These are phyloP conservation scores for Colletotrichum gloeosporioides DNA, from an alignment of 2,329 filamentous ascomycete genomes.

Conservation along the genomic window DNA sequence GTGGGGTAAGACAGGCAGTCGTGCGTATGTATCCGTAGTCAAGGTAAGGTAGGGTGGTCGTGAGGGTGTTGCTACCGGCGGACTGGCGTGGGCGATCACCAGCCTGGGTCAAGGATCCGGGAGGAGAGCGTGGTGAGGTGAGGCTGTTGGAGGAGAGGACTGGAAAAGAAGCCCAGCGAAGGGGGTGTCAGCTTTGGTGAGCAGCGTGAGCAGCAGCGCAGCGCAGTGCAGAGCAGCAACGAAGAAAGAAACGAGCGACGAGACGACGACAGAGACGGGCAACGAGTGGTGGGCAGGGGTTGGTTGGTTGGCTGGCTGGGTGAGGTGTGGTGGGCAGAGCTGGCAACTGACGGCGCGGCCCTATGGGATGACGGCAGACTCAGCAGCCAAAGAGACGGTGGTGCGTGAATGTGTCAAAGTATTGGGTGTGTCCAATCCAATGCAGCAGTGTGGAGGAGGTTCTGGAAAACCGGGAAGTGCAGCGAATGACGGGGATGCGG, in stretches of 20 bases:
- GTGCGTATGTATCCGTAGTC: neutral
- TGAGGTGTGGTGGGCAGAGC: neutral
- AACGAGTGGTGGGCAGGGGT: neutral
- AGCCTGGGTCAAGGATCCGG: conserved; percentile 20
- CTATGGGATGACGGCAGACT: conserved; percentile 22
- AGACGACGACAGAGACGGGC: neutral
- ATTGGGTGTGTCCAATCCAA: neutral
- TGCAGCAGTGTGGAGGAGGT: conserved; percentile 11
- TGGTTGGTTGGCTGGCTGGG: neutral
- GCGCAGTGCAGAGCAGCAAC: neutral
- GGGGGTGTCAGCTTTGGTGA: conserved; percentile 20
- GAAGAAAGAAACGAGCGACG: neutral
- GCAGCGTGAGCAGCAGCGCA: neutral
- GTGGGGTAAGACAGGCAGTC: neutral
- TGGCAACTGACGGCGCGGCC: conserved; percentile 7
- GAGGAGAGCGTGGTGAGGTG: neutral
- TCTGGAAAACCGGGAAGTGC: conserved; percentile 14
- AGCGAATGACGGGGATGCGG: conserved; percentile 13
- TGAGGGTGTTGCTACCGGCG: neutral
- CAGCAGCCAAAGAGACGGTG: neutral
- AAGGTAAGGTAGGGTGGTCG: neutral
- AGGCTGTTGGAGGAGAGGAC: conserved; percentile 20
- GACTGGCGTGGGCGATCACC: conserved; percentile 8
- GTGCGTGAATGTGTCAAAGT: neutral
- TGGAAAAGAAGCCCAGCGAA: neutral